phyloP scores from a whole-genome alignment of 176 grass and related monocot species.

The Aegilops speltoides region DNA sequence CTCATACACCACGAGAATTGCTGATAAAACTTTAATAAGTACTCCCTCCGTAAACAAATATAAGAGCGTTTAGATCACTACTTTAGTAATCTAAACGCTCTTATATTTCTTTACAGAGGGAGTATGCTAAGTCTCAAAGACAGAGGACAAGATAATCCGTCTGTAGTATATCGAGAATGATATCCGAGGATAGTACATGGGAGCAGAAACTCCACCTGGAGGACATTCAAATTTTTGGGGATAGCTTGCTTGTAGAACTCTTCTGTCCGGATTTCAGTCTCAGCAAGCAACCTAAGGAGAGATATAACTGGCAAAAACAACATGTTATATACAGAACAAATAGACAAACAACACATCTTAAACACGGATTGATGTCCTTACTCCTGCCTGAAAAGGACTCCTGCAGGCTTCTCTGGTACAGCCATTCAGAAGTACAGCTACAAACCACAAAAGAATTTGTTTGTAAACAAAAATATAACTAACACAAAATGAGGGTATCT shows the following conservation, averaged over 20 bases:
- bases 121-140: background rate
- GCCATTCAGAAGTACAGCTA: constrained; percentile 3
- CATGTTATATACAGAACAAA: constrained; percentile 2
- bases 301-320: constrained; percentile 26
- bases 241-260: background rate
- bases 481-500: background rate
- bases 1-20: background rate
- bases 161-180: background rate
- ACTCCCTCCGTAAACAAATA: no score
- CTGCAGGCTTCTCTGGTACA: constrained; percentile 23
- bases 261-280: constrained; percentile 24
- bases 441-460: background rate
- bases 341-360: constrained; percentile 19
- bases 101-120: no score
- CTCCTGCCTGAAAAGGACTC: constrained; percentile 23
- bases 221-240: background rate
- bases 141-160: background rate
- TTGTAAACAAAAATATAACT: background rate
- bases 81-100: no score
- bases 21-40: background rate
- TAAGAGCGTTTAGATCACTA: no score
- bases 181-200: background rate
- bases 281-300: constrained; percentile 33
- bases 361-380: constrained; percentile 23
- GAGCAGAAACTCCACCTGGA: background rate